Conservation (phyloP, 2,329 filamentous ascomycete species). For the Trichoderma gracile region DNA sequence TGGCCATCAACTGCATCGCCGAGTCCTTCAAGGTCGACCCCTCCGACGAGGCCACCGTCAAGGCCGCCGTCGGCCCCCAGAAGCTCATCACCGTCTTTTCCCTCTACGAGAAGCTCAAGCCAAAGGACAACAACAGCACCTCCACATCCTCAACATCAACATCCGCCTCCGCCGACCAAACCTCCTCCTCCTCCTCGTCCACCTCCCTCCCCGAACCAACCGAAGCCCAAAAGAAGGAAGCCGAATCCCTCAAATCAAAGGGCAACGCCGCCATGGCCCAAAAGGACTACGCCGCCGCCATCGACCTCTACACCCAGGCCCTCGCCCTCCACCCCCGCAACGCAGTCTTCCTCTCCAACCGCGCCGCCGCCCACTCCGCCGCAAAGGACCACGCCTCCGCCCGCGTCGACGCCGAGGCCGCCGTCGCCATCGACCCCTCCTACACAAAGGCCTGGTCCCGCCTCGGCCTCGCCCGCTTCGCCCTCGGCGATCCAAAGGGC, state of each 20-base stretch:
- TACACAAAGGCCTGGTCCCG: slow-evolving; percentile 98
- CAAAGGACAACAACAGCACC: slow-evolving; percentile 40
- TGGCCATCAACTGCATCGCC: slow-evolving; percentile 90
- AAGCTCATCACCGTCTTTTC: slow-evolving; percentile 88
- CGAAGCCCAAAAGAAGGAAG: slow-evolving; percentile 71
- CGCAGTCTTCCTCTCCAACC: slow-evolving; percentile 96
- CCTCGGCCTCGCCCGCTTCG: slow-evolving; percentile 86
- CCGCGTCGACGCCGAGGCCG: slow-evolving; percentile 84
- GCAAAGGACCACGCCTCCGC: slow-evolving; percentile 82
- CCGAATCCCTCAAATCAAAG: slow-evolving; percentile 83
- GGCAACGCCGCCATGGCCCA: slow-evolving; percentile 94
- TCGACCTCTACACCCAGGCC: slow-evolving; percentile 85
- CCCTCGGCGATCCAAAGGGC: slow-evolving; percentile 84
- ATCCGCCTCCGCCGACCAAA: slow-evolving; percentile 41
- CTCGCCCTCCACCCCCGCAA: slow-evolving; percentile 79
- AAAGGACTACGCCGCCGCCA: slow-evolving; percentile 83
- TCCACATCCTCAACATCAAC: slow-evolving; percentile 40
- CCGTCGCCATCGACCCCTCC: slow-evolving; percentile 80
- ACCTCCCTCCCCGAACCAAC: slow-evolving; percentile 37
- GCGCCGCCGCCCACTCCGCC: slow-evolving; percentile 88
- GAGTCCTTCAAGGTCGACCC: slow-evolving; percentile 95
- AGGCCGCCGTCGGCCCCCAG: slow-evolving; percentile 79
- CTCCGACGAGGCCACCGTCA: slow-evolving; percentile 69
- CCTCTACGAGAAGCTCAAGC: slow-evolving; percentile 93
- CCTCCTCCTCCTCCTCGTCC: slow-evolving; percentile 30